Evolutionary conservation across 371 early-diverging fungal genomes (phyloP), one percentile per base, ranked within the genome.

Genomic region (Mucor ambiguus): DNA sequence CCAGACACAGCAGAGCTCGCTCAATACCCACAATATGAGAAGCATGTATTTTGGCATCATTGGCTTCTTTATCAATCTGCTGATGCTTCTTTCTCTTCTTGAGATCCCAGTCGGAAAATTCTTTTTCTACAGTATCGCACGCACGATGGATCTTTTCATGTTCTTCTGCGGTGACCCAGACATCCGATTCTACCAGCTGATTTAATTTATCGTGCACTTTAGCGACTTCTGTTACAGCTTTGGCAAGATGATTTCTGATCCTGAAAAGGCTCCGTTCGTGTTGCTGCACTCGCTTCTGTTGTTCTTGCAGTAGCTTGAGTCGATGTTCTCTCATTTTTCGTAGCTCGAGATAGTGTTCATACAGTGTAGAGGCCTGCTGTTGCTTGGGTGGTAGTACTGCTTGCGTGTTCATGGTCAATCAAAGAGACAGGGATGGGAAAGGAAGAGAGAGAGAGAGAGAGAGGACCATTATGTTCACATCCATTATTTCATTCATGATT

Each of bases 1-100:
- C 59, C 7, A 65, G 41, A 26, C 61, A 60, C 0, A 65, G 3
- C 22, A 69, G 30, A 6, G 65, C 70, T 18, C 70, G 32, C 32
- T 69, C 70, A 10, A 69, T 69, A 7, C 70, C 70, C n/a, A 69
- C 57, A n/a, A 69, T 41, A 61, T 69, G 70, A 4, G 65, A 60
- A 1, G 70, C 70, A 33, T 61, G 52, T 10, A 57, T 3, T 26
- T 69, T 60, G 0, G 70, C 70, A 7, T 60, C 49, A 26, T 64
- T 58, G 10, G 65, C 61, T 38, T 64, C 70, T 49, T 65, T 20
- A 9, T 55, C 61, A 57, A 69, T 69, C 16, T 26, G 30, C 10
- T 60, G 14, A 20, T 56, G 32, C 14, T 44, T 56, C 16, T 56
- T 61, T 2, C 18, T 60, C 26, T 68, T 63, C 9, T 58, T 32